Evolutionary conservation across 2,329 filamentous ascomycete genomes (phyloP).

Genomic region (Sphaceloma murrayae): DNA sequence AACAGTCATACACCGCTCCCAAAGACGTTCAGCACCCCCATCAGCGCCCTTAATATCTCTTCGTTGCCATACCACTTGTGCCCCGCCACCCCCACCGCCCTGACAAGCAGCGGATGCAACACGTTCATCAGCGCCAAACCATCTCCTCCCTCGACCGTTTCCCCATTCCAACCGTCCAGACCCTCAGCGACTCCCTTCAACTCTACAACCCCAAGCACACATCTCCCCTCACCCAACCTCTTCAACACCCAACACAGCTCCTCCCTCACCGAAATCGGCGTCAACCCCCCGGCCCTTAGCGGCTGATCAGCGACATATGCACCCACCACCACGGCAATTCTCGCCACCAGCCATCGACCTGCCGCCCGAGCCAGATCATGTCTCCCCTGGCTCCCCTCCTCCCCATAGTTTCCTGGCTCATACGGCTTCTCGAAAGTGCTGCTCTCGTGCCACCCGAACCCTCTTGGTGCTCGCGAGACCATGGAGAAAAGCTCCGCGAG

Average conservation of each 20-base stretch:
- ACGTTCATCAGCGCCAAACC: constrained; percentile 66
- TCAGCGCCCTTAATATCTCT: constrained; percentile 32
- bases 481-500: constrained; percentile 58
- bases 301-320: constrained; percentile 87
- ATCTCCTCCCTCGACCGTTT: constrained; percentile 28
- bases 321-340: constrained; percentile 70
- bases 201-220: constrained; percentile 58
- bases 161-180: constrained; percentile 19
- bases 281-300: constrained; percentile 77
- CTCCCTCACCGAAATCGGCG: constrained; percentile 68
- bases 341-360: constrained; percentile 72
- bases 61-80: constrained; percentile 52
- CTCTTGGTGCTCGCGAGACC: constrained; percentile 14
- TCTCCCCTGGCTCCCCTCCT: constrained; percentile 32
- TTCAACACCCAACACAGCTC: constrained; percentile 66
- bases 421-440: neutral
- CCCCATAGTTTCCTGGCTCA: constrained; percentile 1
- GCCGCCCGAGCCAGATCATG: constrained; percentile 61
- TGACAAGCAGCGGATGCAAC: constrained; percentile 68
- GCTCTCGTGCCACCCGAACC: constrained; percentile 7
- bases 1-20: constrained; percentile 14
- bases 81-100: constrained; percentile 52
- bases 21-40: constrained; percentile 32
- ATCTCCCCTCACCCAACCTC: constrained; percentile 56
- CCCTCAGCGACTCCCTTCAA: constrained; percentile 19